Base-by-base conservation (phyloP, 2,329 filamentous ascomycete species). In the Beauveria scarabaeidicola region DNA sequence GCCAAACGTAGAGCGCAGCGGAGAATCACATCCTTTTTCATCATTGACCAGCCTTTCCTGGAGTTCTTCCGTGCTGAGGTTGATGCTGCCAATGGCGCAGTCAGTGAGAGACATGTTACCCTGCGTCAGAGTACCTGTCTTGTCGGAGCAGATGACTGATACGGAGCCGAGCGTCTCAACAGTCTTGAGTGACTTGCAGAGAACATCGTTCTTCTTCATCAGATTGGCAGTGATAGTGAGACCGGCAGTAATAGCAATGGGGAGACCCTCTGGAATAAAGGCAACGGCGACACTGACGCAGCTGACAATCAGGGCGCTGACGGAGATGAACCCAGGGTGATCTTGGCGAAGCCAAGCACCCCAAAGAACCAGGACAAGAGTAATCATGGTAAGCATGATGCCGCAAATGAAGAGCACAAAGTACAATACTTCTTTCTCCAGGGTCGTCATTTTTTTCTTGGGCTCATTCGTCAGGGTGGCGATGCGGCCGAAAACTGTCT, bases 121-220 rank as follows among this genome's bases (percentile, higher is more conserved):
- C 81, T 75, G 71, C 13, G 86, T 89, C 59, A 89, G 73, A 0
- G 86, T 89, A 3, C 88, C 88, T 0, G 88, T 91, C 75, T 91
- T 91, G 69, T 91, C 88, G 0, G 86, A 89, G 69, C 88, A 90
- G 44, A 91, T 85, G 8, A 89, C 82, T 0, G 85, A 88, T 1
- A 90, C 87, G 0, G 85, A 80, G 0, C 88, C 88, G 0, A 91
- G 78, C 0, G 88, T 91, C 72, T 91, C 88, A 0, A 90, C 87
- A 0, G 88, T 91, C 73, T 89, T 89, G 51, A 92, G 77, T 0
- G 86, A 89, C 73, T 91, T 91, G 82, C 88, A 91, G 9, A 91
- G 79, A 47, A 91, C 85, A 68, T 88, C 87, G 70, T 91, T 86
- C 73, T 87, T 85, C 63, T 80, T 80, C 89, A 92, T 91, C 65